phyloP scores from a whole-genome alignment of 129 eudicot species.

The Centaurea solstitialis region DNA sequence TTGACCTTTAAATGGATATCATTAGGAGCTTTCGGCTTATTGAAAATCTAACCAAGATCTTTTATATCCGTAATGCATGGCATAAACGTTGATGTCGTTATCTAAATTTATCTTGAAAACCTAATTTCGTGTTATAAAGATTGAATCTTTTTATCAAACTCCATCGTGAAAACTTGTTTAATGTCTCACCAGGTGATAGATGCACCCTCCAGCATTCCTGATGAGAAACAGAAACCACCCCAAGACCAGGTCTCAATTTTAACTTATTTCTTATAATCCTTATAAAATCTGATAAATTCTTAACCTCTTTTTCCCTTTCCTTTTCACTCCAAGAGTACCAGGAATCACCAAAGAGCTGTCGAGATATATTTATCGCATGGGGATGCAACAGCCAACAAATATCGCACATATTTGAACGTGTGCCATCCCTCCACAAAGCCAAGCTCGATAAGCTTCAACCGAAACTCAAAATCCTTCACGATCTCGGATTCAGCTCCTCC shows the following conservation, averaged over 20 bases:
- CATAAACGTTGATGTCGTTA: too few species aligned
- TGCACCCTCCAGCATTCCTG: slow-evolving; percentile 16
- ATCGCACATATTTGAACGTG: slow-evolving; percentile 45
- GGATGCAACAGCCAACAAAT: slow-evolving; percentile 54
- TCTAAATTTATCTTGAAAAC: too few species aligned
- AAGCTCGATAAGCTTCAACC: slow-evolving; percentile 46
- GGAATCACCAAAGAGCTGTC: slow-evolving; percentile 28
- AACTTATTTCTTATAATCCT: background rate
- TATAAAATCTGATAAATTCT: background rate
- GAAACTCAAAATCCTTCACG: slow-evolving; percentile 53
- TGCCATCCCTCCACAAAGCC: slow-evolving; percentile 50
- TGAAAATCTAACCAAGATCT: too few species aligned
- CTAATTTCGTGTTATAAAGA: background rate
- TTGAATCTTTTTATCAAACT: background rate
- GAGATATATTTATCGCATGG: slow-evolving; percentile 50
- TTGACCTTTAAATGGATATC: background rate
- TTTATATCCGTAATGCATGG: too few species aligned
- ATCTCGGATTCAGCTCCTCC: slow-evolving; percentile 49
- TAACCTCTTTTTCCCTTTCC: background rate
- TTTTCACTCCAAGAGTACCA: slow-evolving; percentile 30
- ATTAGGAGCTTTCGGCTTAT: background rate
- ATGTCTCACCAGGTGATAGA: slow-evolving; percentile 13
- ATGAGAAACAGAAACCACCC: background rate
- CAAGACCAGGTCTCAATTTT: slow-evolving; percentile 35
- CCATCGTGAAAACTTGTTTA: background rate